Conservation (phyloP, 2,329 filamentous ascomycete species). For the Colletotrichum shisoi region DNA sequence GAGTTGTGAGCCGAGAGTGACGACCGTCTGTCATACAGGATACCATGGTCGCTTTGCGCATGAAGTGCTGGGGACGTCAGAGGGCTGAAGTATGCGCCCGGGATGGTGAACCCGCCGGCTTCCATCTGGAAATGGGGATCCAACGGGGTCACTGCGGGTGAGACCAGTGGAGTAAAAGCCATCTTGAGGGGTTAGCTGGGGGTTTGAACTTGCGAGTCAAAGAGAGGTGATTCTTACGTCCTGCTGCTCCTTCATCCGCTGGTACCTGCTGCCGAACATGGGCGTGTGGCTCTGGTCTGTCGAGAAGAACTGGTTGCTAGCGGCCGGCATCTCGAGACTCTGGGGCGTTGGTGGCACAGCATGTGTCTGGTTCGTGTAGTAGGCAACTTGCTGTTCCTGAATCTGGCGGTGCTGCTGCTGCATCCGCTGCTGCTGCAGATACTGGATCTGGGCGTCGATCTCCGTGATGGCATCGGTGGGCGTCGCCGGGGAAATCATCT, state of each 20-base stretch:
- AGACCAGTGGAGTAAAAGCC: conserved; percentile 81
- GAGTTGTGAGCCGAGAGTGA: conserved; percentile 59
- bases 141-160: conserved; percentile 82
- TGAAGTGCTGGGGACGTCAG: conserved; percentile 82
- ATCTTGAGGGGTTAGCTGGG: conserved; percentile 59
- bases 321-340: conserved; percentile 77
- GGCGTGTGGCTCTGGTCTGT: conserved; percentile 65
- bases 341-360: conserved; percentile 82
- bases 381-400: conserved; percentile 59
- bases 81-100: conserved; percentile 81
- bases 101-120: conserved; percentile 65
- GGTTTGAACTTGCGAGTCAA: neutral
- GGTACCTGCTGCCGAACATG: conserved; percentile 70
- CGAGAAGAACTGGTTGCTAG: conserved; percentile 66
- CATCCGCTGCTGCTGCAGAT: conserved; percentile 69
- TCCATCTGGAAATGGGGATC: conserved; percentile 73
- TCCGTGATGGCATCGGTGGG: conserved; percentile 64
- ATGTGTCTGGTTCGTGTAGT: conserved; percentile 61
- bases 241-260: conserved; percentile 73
- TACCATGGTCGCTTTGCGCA: conserved; percentile 67
- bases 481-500: conserved; percentile 55
- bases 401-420: conserved; percentile 67
- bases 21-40: conserved; percentile 56
- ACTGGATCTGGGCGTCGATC: conserved; percentile 72
- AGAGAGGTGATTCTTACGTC: conserved; percentile 59